These are phyloP conservation scores for Cyclotella sp. DNA, from an alignment of 108 stramenopile genomes.

Conservation along the genomic window DNA sequence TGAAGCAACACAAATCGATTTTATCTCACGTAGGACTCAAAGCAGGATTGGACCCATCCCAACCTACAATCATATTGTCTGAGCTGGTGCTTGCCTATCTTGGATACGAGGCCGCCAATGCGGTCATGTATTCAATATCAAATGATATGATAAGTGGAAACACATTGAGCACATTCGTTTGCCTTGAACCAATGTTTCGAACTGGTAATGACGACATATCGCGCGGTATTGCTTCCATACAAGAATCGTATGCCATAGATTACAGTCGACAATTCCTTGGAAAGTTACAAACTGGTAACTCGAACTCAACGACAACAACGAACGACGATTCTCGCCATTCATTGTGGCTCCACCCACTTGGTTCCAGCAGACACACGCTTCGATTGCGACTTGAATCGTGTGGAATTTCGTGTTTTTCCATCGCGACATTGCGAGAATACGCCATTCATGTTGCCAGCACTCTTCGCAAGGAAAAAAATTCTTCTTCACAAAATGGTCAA, in stretches of 20 bases:
- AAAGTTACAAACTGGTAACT: conserved; percentile 64
- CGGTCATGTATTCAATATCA: conserved; percentile 30
- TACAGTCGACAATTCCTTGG: conserved; percentile 61
- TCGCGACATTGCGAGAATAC: not conserved
- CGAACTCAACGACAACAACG: not conserved
- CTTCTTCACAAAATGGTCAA: not conserved
- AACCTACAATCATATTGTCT: conserved; percentile 69
- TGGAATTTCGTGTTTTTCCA: not conserved
- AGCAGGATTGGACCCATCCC: conserved; percentile 32
- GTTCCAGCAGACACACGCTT: conserved; percentile 20
- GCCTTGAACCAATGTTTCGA: conserved; percentile 59
- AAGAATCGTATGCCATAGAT: conserved; percentile 56
- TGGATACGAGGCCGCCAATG: conserved; percentile 39
- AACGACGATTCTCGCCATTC: conserved; percentile 1
- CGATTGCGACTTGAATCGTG: conserved; percentile 6
- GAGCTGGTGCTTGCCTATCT: conserved; percentile 83
- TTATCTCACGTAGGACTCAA: conserved; percentile 23
- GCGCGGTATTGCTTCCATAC: conserved; percentile 36
- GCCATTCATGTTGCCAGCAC: not conserved
- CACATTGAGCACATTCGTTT: conserved; percentile 55
- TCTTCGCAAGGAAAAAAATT: not conserved
- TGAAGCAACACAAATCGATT: conserved; percentile 12
- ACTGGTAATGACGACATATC: conserved; percentile 4
- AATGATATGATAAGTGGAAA: conserved; percentile 21
- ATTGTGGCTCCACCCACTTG: conserved; percentile 43